Evolutionary conservation across 768 basidiomycete species (phyloP), one percentile per base, ranked within the genome.

Genomic region (Lactarius akahatsu): DNA sequence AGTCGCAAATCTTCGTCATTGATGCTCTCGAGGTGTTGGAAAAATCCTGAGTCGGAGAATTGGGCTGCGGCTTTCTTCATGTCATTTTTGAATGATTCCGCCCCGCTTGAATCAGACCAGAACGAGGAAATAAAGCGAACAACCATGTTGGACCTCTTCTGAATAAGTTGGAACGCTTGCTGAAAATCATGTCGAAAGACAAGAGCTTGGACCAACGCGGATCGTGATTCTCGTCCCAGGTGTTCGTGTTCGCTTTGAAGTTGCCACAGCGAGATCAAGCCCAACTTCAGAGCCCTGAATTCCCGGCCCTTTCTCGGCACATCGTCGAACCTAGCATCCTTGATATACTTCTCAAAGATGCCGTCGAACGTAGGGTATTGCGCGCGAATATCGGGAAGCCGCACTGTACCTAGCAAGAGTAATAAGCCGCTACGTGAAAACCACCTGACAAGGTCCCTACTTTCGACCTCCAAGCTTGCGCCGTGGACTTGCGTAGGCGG

Each of bases 21-120:
- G 4, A 65, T 32, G 20, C 3, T 10, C n/a, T 61, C 56, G 11
- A 71, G 43, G 5, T 34, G 26, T 2, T 30, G 47, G 1, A 72
- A 54, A 36, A 72, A 70, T 10, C 40, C 28, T 0, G 56, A 23
- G 45, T 71, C 68, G 8, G 59, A 4, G 23, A 65, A 2, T 1
- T 10, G 1, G 5, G 20, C 23, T 2, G 62, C 56, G 32, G 38
- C 18, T 52, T 10, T 30, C 54, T 55, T 67, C 52, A 66, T 63
- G n/a, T 71, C 59, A 20, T 13, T 7, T 38, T 59, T 32, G 13
- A 63, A 26, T 6, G 47, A 10, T 3, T 50, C 57, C 2, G 0
- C 36, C 28, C 15, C 3, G 3, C 34, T 56, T 28, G 58, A 1
- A 34, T 36, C 41, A 6, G 11, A 7, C 6, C 54, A 20, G 2